Evolutionary conservation across 306 rosid genomes (phyloP), one percentile per base, ranked within the genome.

Genomic region (Prunus dulcis): DNA sequence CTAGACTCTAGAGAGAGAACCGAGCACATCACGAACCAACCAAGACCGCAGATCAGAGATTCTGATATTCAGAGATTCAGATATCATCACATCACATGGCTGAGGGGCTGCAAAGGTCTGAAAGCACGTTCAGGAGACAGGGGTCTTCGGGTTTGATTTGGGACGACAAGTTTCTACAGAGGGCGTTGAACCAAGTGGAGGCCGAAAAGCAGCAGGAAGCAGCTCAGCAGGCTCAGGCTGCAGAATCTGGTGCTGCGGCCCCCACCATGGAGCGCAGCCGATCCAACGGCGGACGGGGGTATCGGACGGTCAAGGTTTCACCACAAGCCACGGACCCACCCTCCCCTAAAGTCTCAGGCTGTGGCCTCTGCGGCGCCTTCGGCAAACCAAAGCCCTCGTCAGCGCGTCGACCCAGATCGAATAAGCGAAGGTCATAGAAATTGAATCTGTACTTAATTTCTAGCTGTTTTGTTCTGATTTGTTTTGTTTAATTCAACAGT

Each of bases 61-160:
- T 25, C 49, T 47, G 20, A 27, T 30, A 66, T 52, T 71, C 47
- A 56, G 57, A 50, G 28, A 64, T 65, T 55, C 41, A 82, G 70
- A 77, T 27, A 72, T 58, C 65, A 27, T 38, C 43, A 38, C 43
- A 72, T 53, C 72, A 2, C 2, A 82, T 89, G 96, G 87, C 78
- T 18, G 90, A 78, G 74, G 86, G 80, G 73, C 45, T 92, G n/a
- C 87, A 83, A 62, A 86, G 89, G 80, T 90, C 97, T 13, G 87
- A 82, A 22, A 87, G 91, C 74, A 87, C 97, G 9, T 92, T 87
- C 69, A 83, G 97, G 56, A 86, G 97, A 79, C 91, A 87, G 73
- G 97, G 97, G 2, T 92, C 97, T 0, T 90, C 93, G 2, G 97
- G 97, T 1, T 67, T 83, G 77, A 83, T 87, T 3, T 92, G 97